phyloP scores from a whole-genome alignment of 257 asterid species.

The Nicotiana tabacum region DNA sequence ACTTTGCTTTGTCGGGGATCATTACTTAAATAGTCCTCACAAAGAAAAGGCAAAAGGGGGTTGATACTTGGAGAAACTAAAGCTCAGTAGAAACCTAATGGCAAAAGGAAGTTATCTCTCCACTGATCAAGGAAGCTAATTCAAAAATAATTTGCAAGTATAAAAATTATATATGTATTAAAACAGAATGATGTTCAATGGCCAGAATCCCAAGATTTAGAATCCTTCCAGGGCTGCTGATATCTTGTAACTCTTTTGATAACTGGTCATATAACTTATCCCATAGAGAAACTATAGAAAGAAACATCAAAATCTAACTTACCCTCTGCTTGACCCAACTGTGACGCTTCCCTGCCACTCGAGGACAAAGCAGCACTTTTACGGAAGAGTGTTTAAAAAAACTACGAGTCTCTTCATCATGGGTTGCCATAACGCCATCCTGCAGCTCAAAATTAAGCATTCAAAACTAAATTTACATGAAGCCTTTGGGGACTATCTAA shows the following conservation, averaged over 20 bases:
- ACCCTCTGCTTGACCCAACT: slow-evolving; percentile 96
- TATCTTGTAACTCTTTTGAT: neutral
- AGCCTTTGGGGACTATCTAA: neutral
- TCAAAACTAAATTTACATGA: neutral
- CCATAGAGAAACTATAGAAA: neutral
- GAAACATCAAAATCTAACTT: slow-evolving; percentile 19
- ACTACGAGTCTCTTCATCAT: slow-evolving; percentile 95
- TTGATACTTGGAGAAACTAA: neutral
- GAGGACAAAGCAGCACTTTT: slow-evolving; percentile 91
- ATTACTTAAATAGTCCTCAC: neutral
- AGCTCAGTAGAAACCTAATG: neutral
- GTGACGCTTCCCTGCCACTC: slow-evolving; percentile 94
- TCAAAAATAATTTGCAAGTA: neutral
- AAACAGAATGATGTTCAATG: neutral
- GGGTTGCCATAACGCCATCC: slow-evolving; percentile 99
- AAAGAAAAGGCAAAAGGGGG: neutral
- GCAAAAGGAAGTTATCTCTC: neutral
- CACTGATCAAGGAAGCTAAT: neutral
- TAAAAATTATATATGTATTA: neutral
- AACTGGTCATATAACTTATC: neutral
- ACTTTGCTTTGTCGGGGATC: neutral
- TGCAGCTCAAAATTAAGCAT: slow-evolving; percentile 18
- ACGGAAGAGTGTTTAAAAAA: slow-evolving; percentile 92
- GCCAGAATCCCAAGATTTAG: neutral
- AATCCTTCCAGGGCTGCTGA: neutral